Evolutionary conservation across 345 rosid species (phyloP), one percentile per base, ranked within the genome.

Genomic region (Iberis pinnata): DNA sequence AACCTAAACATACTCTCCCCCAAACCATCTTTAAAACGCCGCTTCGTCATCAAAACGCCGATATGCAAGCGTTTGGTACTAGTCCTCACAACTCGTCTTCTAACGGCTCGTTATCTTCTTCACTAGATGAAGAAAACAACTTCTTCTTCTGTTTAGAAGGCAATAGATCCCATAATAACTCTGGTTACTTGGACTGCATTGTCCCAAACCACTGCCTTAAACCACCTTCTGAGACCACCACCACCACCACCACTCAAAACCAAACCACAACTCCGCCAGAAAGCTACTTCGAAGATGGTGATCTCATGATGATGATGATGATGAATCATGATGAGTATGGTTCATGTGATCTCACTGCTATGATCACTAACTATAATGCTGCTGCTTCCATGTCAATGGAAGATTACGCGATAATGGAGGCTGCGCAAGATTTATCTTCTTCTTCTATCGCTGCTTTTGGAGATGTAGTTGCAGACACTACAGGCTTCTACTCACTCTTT

Each of bases 171-270:
- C 53, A 20, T 12, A 64, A 41, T 36, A 88, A 87, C 75, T 90
- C 98, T 0, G 98, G 98, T 39, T 87, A 87, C 77, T 70, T 90
- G 77, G 82, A 80, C 64, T 84, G 95, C 80, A 80, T 90, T 70
- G 98, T 90, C 45, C 98, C 98, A 19, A 82, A 81, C 44, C 83
- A 69, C 71, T 90, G 98, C 79, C 69, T 90, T 54, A 84, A 80
- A 60, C 98, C 94, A 27, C 76, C 93, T 49, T 58, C 82, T 10
- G 33, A 29, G 8, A 29, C 7, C 54, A 29, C 8, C 10, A 53
- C 71, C 42, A 46, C 56, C 9, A 19, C 27, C 38, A 53, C 24
- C 58, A 59, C 37, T 43, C 25, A 49, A 7, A 7, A 29, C 7
- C 33, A 5, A 7, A 7, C 33, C 29, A 41, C 62, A 40, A 48